These are phyloP conservation scores for Saccharum officinarum DNA, from an alignment of 176 grass and related monocot genomes.

Conservation along the genomic window DNA sequence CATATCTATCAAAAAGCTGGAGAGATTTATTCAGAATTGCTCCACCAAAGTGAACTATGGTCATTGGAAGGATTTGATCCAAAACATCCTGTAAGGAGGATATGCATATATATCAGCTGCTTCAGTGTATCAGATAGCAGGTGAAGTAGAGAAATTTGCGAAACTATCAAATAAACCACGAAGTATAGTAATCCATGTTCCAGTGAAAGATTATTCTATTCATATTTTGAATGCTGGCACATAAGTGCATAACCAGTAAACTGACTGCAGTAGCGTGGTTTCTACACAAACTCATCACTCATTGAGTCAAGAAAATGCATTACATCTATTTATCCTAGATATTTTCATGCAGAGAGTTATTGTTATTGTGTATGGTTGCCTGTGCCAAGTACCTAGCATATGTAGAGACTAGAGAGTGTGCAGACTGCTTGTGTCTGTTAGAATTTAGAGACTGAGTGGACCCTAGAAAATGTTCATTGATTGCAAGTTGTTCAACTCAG, in stretches of 20 bases:
- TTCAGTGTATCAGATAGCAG: not conserved
- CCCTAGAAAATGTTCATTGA: not conserved
- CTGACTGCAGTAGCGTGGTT: constrained; percentile 6
- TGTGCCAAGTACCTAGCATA: constrained; percentile 23
- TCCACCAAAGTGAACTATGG: constrained; percentile 82
- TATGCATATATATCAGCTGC: constrained; percentile 30
- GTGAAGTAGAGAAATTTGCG: not conserved
- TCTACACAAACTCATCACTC: constrained; percentile 5
- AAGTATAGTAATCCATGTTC: not conserved
- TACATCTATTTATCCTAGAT: not conserved
- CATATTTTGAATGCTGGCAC: not conserved
- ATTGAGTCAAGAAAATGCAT: not conserved
- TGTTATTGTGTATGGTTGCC: not conserved
- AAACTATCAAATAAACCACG: not conserved
- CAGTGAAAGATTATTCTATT: constrained; percentile 5
- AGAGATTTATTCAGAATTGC: constrained; percentile 81
- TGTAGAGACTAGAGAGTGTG: not conserved
- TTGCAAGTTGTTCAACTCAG: not conserved
- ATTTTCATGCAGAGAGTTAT: not conserved
- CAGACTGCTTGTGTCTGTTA: not conserved
- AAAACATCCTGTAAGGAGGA: constrained; percentile 77
- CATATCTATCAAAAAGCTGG: constrained; percentile 86
- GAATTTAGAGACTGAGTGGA: not conserved
- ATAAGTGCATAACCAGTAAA: constrained; percentile 9
- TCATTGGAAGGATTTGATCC: constrained; percentile 87